Evolutionary conservation across 1,284 basidiomycete genomes (phyloP).

Genomic region (Quambalaria eucalypti): DNA sequence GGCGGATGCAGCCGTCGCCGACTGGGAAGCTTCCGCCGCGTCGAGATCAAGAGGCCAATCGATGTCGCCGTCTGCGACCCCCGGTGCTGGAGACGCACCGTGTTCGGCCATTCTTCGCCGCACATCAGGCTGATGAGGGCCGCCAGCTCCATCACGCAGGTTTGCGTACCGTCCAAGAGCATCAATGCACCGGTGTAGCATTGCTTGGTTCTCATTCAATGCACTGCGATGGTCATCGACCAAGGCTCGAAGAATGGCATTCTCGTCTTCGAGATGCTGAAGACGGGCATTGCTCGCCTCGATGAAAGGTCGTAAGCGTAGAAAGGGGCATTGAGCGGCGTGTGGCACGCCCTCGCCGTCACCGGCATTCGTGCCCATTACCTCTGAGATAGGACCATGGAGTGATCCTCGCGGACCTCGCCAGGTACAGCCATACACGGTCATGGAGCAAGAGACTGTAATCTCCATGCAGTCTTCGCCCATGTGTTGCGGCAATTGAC

Average conservation of each 20-base stretch:
- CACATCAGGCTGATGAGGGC: too few species aligned
- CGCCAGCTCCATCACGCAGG: too few species aligned
- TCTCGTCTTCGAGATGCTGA: neutral
- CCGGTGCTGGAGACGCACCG: too few species aligned
- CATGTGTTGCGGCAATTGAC: constrained; percentile 8
- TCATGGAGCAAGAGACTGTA: constrained; percentile 13
- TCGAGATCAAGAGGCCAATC: neutral
- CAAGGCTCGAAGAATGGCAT: neutral
- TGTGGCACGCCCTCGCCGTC: too few species aligned
- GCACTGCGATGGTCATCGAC: too few species aligned
- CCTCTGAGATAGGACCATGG: too few species aligned
- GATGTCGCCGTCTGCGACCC: neutral
- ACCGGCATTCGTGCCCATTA: constrained; percentile 12
- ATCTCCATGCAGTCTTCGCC: constrained; percentile 11
- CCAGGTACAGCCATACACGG: constrained; percentile 20
- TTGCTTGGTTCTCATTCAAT: too few species aligned
- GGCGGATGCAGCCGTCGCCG: neutral
- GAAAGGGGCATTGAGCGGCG: constrained; percentile 11
- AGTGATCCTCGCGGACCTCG: constrained; percentile 9
- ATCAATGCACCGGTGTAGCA: too few species aligned
- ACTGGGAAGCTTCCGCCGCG: neutral
- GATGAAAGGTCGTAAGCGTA: constrained; percentile 21
- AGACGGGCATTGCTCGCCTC: constrained; percentile 1
- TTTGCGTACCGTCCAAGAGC: too few species aligned
- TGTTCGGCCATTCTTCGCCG: too few species aligned